Conservation (phyloP, 345 rosid species). For the Populus deltoides region DNA sequence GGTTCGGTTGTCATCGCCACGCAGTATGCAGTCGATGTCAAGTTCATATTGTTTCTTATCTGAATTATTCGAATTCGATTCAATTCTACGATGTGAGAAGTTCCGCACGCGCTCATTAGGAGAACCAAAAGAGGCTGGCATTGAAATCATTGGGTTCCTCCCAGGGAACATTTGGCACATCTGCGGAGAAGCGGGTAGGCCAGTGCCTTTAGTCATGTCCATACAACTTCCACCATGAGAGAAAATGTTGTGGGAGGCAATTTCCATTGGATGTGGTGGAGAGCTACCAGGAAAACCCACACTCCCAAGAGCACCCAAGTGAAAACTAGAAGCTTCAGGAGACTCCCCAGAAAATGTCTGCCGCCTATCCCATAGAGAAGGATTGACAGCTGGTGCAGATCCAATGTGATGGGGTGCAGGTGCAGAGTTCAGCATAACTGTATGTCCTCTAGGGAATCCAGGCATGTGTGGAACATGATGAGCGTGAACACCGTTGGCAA, state of each 20-base stretch:
- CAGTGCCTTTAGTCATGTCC: conserved; percentile 57
- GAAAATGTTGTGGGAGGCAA: conserved; percentile 56
- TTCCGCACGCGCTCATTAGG: conserved; percentile 72
- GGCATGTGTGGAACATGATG: conserved; percentile 60
- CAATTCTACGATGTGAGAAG: conserved; percentile 60
- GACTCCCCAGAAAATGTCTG: conserved; percentile 61
- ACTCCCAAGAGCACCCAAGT: conserved; percentile 68
- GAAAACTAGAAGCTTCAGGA: conserved; percentile 72
- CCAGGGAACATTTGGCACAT: conserved; percentile 76
- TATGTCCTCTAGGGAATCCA: conserved; percentile 62
- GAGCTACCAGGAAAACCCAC: conserved; percentile 59
- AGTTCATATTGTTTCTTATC: conserved; percentile 89
- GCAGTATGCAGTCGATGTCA: conserved; percentile 73
- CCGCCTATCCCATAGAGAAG: conserved; percentile 65
- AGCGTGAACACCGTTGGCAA: conserved; percentile 52
- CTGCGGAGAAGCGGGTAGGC: conserved; percentile 62
- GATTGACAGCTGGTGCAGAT: conserved; percentile 31
- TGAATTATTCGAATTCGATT: conserved; percentile 51
- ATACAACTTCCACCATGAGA: conserved; percentile 62
- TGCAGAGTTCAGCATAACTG: conserved; percentile 58
- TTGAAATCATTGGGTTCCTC: conserved; percentile 58
- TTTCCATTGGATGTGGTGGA: conserved; percentile 63
- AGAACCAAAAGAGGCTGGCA: conserved; percentile 54
- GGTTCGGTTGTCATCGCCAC: conserved; percentile 79
- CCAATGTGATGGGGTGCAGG: conserved; percentile 60